Evolutionary conservation across 2,329 filamentous ascomycete species (phyloP).

Genomic region (Myriosclerotinia curreyana): DNA sequence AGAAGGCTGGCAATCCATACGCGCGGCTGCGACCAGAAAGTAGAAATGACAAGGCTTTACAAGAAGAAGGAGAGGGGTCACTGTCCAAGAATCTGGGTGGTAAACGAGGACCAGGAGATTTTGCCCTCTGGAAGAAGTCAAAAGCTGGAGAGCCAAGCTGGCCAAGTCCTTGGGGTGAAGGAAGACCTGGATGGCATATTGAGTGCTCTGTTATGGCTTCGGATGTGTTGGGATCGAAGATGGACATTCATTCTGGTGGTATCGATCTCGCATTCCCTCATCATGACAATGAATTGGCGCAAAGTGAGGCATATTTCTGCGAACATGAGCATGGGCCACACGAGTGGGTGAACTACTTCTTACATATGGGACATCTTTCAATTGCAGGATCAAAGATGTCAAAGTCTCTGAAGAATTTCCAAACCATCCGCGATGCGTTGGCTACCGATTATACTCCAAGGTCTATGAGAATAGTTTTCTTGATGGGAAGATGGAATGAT

Average conservation of each 20-base stretch:
- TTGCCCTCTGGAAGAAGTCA: conserved; percentile 89
- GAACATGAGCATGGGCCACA: conserved; percentile 20
- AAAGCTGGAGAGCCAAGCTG: conserved; percentile 91
- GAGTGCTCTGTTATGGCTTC: conserved; percentile 97
- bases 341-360: conserved; percentile 59
- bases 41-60: conserved; percentile 75
- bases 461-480: conserved; percentile 78
- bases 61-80: conserved; percentile 87
- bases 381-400: conserved; percentile 95
- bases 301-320: conserved; percentile 76
- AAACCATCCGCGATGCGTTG: conserved; percentile 83
- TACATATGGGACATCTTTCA: conserved; percentile 90
- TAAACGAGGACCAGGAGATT: conserved; percentile 79
- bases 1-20: conserved; percentile 79
- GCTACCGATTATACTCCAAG: conserved; percentile 68
- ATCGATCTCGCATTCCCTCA: conserved; percentile 90
- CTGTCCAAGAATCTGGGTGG: conserved; percentile 46
- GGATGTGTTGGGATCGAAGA: conserved; percentile 75
- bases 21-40: conserved; percentile 83
- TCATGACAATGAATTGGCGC: conserved; percentile 88
- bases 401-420: conserved; percentile 94
- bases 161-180: conserved; percentile 82
- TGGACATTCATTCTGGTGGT: conserved; percentile 84
- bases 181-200: conserved; percentile 93
- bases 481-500: conserved; percentile 86